Evolutionary conservation across 345 rosid genomes (phyloP), one percentile per base, ranked within the genome.

Genomic region (Cochlearia excelsa): DNA sequence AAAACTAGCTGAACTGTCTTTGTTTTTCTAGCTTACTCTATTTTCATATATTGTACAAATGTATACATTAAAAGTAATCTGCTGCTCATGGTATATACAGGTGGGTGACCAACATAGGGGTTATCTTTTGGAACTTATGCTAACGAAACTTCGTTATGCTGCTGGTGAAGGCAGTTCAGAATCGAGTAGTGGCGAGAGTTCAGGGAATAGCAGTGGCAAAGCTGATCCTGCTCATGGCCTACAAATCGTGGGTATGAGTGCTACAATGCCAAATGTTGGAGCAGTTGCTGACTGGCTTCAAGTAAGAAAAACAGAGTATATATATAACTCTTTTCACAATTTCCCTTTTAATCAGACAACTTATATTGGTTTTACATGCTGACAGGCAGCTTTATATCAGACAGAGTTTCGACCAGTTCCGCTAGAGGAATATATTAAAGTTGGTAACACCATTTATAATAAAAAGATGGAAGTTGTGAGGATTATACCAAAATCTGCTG

Each of bases 181-280:
- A 68, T 81, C 90, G 39, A 83, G 77, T 66, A 83, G 97, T 39
- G 86, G 93, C 61, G 98, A 86, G 69, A 84, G 91, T 82, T 84
- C 95, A 46, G 91, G 89, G 62, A 68, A 67, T 61, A 86, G 95
- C 71, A 82, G 95, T 73, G 80, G 83, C 58, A 88, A 84, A 80
- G 77, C 75, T 68, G 98, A 86, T 73, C 76, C 87, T 77, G 75
- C 77, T 80, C 82, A 78, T 56, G 97, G 97, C 57, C 66, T 88
- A 75, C 98, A 92, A 81, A 92, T 92, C 72, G 91, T 92, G 68
- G 98, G 98, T 62, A 92, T 92, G 98, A 92, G 98, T 64, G 98
- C 97, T 62, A 92, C 98, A 53, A 92, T 92, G 97, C 98, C 98
- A 61, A 92, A 92, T 72, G 91, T 92, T 40, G 90, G 86, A 63